Evolutionary conservation across 164 flowering plant genomes (phyloP).

Genomic region (Chimonanthus salicifolius): DNA sequence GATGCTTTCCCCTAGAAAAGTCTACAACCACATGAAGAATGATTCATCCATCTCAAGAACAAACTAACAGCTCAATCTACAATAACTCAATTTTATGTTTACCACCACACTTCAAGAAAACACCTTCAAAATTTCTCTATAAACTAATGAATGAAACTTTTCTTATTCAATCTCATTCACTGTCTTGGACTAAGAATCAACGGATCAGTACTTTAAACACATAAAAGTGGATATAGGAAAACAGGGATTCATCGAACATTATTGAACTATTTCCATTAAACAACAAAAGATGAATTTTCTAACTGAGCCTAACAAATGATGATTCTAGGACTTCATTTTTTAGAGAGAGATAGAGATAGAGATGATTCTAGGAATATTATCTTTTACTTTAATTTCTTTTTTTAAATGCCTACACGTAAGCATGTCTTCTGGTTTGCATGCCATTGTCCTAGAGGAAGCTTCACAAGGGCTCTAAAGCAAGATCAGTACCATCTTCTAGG

Average conservation of each 20-base stretch:
- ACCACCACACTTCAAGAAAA: neutral
- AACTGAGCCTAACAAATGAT: no score
- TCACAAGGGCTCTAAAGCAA: no score
- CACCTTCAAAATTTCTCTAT: neutral
- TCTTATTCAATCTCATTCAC: neutral
- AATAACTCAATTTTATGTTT: neutral
- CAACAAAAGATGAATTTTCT: neutral
- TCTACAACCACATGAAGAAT: neutral
- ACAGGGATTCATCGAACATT: neutral
- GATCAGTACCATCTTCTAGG: no score
- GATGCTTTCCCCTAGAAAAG: no score
- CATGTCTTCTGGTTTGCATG: no score
- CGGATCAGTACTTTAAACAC: neutral
- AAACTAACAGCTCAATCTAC: neutral
- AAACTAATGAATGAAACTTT: neutral
- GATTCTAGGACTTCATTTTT: no score
- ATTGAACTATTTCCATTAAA: neutral
- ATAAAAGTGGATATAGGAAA: neutral
- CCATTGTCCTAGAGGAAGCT: no score
- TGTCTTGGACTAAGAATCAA: neutral
- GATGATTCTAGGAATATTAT: no score
- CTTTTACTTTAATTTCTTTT: no score
- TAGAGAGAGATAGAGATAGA: no score
- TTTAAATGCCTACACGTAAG: no score
- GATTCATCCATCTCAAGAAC: neutral